A percentile compares a stretch with the other conserved stretches of the same genome.
Evolutionary conservation across 1,284 basidiomycete genomes (phyloP).

Genomic region (Heterobasidion annosum): DNA sequence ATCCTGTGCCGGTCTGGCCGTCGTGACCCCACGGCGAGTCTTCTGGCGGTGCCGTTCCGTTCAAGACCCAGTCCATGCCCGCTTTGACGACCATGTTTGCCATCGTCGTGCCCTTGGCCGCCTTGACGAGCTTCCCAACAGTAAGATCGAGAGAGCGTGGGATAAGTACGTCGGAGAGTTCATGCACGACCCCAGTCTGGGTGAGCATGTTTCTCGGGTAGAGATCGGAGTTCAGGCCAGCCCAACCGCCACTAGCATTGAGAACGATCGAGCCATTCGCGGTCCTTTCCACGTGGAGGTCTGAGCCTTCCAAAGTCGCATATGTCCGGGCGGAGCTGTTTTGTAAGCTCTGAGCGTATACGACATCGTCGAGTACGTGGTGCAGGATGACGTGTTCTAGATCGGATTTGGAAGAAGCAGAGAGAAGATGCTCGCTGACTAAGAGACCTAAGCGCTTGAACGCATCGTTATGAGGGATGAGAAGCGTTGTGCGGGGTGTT

Average conservation of each 20-base stretch:
- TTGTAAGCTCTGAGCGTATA: constrained; percentile 61
- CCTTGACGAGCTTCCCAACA: constrained; percentile 82
- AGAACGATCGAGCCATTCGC: constrained; percentile 42
- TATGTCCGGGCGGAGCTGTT: constrained; percentile 63
- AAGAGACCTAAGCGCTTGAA: constrained; percentile 81
- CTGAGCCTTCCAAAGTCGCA: constrained; percentile 65
- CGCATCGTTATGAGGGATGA: constrained; percentile 85
- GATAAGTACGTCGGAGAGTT: constrained; percentile 81
- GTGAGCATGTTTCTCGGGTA: constrained; percentile 65
- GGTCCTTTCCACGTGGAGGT: constrained; percentile 49
- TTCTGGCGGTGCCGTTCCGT: constrained; percentile 72
- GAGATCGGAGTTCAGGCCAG: constrained; percentile 52
- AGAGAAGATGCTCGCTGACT: constrained; percentile 81
- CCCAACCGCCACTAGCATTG: constrained; percentile 69
- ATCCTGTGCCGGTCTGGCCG: constrained; percentile 41
- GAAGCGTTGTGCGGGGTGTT: constrained; percentile 69
- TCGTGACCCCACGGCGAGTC: constrained; percentile 48
- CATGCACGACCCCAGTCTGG: constrained; percentile 86
- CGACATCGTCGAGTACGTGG: constrained; percentile 72
- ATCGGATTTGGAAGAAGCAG: constrained; percentile 67
- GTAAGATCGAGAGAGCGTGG: constrained; percentile 85
- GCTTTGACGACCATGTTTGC: constrained; percentile 73
- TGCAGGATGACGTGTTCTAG: constrained; percentile 79
- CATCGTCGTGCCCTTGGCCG: constrained; percentile 86
- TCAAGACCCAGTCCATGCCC: constrained; percentile 84